Conservation (phyloP, 306 rosid species). For the Datisca glomerata region DNA sequence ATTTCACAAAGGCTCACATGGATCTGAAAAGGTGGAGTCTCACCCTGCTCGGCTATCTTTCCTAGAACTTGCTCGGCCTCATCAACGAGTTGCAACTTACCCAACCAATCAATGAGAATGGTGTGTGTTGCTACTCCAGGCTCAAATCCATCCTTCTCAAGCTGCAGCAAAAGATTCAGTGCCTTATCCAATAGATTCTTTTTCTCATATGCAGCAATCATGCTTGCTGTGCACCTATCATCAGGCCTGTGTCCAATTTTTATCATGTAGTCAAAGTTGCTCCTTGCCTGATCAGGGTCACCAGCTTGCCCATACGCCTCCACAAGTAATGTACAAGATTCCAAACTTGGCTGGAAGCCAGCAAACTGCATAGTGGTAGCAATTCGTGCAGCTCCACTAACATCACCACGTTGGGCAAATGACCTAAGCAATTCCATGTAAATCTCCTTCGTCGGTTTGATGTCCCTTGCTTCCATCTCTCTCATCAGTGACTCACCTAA, state of each 20-base stretch:
- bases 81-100: slow-evolving; percentile 55
- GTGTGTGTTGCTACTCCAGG: slow-evolving; percentile 73
- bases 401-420: slow-evolving; percentile 38
- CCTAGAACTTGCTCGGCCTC: slow-evolving; percentile 73
- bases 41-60: slow-evolving; percentile 58
- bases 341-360: slow-evolving; percentile 34
- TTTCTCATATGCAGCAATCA: slow-evolving; percentile 64
- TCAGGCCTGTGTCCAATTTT: slow-evolving; percentile 53
- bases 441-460: slow-evolving; percentile 46
- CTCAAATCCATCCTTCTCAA: slow-evolving; percentile 64
- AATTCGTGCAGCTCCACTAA: slow-evolving; percentile 32
- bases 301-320: slow-evolving; percentile 40
- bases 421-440: slow-evolving; percentile 54
- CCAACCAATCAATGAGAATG: slow-evolving; percentile 82
- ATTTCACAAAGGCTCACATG: slow-evolving; percentile 71
- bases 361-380: slow-evolving; percentile 45
- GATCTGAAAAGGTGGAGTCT: slow-evolving; percentile 59
- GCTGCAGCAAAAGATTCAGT: slow-evolving; percentile 45
- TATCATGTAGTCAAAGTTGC: slow-evolving; percentile 49
- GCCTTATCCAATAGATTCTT: slow-evolving; percentile 59
- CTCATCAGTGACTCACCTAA: slow-evolving; percentile 35
- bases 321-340: slow-evolving; percentile 53
- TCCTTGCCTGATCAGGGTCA: slow-evolving; percentile 44
- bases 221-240: slow-evolving; percentile 67
- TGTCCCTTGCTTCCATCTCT: slow-evolving; percentile 54